A percentile compares a stretch with the other conserved stretches of the same genome.
These are phyloP conservation scores for Populus hybrid DNA, from an alignment of 441 rosid species.

Conservation along the genomic window DNA sequence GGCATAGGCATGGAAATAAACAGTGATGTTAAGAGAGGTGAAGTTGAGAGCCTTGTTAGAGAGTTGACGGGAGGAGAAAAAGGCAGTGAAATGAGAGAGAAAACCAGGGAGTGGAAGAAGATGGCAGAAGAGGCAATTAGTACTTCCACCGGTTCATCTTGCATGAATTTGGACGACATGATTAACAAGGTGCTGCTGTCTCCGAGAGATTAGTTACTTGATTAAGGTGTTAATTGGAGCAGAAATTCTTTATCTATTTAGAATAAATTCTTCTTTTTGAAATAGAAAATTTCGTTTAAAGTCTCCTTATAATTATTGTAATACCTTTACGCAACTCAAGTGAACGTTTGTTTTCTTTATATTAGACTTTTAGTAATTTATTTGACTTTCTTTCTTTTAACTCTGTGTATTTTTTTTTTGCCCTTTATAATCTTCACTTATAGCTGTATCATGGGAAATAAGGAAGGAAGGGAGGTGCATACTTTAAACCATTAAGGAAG, in stretches of 20 bases:
- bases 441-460: no score
- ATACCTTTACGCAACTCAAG: not conserved
- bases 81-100: conserved; percentile 39
- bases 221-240: not conserved
- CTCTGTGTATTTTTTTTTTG: no score
- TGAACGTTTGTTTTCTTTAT: not conserved
- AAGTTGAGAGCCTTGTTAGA: conserved; percentile 43
- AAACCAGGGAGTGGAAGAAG: conserved; percentile 39
- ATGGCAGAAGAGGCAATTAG: conserved; percentile 32
- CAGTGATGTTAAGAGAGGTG: conserved; percentile 43
- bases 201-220: not conserved
- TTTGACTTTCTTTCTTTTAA: not conserved
- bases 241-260: no score
- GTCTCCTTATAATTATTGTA: not conserved
- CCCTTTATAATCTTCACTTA: no score
- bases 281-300: no score
- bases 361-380: not conserved
- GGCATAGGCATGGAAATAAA: conserved; percentile 55
- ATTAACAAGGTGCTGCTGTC: conserved; percentile 17
- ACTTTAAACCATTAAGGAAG: not conserved
- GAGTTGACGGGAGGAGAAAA: conserved; percentile 49
- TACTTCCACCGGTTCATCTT: conserved; percentile 35
- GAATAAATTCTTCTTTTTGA: no score
- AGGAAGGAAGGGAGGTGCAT: not conserved
- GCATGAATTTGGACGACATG: conserved; percentile 21